Base-by-base conservation (phyloP, 1,284 basidiomycete genomes). In the Uromyces viciae-fabae region DNA sequence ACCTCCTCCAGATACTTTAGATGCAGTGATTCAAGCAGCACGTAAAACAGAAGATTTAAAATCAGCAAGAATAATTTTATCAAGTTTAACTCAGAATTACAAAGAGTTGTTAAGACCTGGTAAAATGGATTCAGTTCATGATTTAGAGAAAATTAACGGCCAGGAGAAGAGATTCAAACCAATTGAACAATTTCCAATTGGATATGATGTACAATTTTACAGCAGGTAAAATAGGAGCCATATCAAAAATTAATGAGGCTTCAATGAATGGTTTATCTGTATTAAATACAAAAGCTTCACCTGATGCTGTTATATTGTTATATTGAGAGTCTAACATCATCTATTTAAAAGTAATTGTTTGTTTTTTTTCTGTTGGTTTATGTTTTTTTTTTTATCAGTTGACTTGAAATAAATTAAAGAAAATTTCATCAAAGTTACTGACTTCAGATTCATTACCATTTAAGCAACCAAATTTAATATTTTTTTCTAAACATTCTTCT, bases 1-100 rank as follows among this genome's bases (percentile, higher is more conserved):
- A 9, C 78, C 78, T 11, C 49, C 15, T 17, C 38, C 42, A 11
- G 78, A 81, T 54, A 81, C 78, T 5, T 36, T 81, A 33, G 78
- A 81, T 36, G 74, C 73, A 54, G 78, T 71, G 7, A 52, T 74
- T 4, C 78, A 81, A 66, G 69, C 78, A 11, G 71, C 78, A 4
- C 74, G 78, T 56, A 46, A 81, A 52, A 66, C 56, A 43, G 43
- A 73, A 25, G 54, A 81, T 52, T 42, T 81, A 8, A 33, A 25
- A 7, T 15, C 31, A 5, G 56, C 56, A 3, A 58, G 73, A 1
- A 0, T 19, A 3, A 33, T 81, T 19, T n/a, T 81, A 0, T 28
- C 58, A n/a, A 22, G 25, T 38, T 43, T 81, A 9, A 64, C 54
- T 25, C 69, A 81, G 25, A 60, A 40, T 17, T 43, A 56, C 22